Percentiles rank a stretch among this genome's conserved stretches.
Conservation (phyloP, 73 alveolate species). For the Blepharisma stoltei region DNA sequence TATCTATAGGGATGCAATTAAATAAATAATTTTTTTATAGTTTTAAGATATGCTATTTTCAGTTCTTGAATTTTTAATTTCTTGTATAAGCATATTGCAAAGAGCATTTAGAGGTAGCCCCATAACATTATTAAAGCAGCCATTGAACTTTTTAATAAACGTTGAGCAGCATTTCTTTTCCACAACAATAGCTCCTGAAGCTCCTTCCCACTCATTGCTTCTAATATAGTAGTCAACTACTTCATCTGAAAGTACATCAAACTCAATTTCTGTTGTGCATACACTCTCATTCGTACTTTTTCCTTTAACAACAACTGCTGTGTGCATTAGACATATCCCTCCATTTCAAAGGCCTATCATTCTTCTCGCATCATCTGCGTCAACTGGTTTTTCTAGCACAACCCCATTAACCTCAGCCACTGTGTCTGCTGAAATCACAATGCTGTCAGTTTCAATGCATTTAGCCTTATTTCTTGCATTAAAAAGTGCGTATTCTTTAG, state of each 20-base stretch:
- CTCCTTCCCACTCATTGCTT: neutral
- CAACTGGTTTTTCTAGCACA: neutral
- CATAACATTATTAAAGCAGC: conserved; percentile 22
- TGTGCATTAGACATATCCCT: neutral
- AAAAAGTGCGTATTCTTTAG: conserved; percentile 15
- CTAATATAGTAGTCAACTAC: neutral
- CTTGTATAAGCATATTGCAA: neutral
- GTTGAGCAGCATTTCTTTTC: neutral
- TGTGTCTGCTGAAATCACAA: conserved; percentile 22
- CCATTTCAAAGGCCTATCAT: conserved; percentile 9
- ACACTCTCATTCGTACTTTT: neutral
- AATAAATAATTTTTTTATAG: too few species aligned
- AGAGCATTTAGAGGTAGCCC: neutral
- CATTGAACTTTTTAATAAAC: neutral
- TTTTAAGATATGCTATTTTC: too few species aligned
- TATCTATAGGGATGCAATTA: too few species aligned
- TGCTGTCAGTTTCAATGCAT: neutral
- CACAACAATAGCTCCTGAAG: neutral
- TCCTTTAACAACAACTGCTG: conserved; percentile 27
- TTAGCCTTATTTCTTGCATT: conserved; percentile 9
- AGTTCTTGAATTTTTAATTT: neutral
- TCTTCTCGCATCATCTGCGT: neutral
- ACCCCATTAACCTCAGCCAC: neutral
- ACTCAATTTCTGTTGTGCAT: neutral
- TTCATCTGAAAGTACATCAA: neutral